Evolutionary conservation across 176 grass and related monocot genomes (phyloP).

Genomic region (Stipa capillata): DNA sequence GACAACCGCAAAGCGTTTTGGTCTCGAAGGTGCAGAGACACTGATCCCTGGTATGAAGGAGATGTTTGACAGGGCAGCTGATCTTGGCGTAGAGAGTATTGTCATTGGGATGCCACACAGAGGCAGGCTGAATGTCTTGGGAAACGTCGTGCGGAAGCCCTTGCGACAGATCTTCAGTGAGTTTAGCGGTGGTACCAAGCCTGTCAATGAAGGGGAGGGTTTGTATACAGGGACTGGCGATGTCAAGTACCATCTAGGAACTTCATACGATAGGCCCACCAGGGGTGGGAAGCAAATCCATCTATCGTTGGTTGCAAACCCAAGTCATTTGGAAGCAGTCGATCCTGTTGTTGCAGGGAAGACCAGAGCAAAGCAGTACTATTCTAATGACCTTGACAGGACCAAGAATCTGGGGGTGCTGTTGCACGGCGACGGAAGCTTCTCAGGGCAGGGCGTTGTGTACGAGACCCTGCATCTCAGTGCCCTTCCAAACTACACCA

Average conservation of each 20-base stretch:
- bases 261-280: constrained; percentile 90
- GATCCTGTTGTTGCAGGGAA: constrained; percentile 93
- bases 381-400: constrained; percentile 88
- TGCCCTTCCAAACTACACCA: constrained; percentile 89
- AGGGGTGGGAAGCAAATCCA: constrained; percentile 85
- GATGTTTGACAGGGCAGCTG: constrained; percentile 91
- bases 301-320: constrained; percentile 90
- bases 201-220: constrained; percentile 69
- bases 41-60: constrained; percentile 99
- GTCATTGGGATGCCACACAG: constrained; percentile 98
- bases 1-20: constrained; percentile 79
- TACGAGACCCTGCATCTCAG: constrained; percentile 96
- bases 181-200: constrained; percentile 92
- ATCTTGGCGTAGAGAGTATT: constrained; percentile 79
- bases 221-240: constrained; percentile 96
- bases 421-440: constrained; percentile 97
- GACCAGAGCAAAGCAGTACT: constrained; percentile 90
- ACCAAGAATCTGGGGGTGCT: constrained; percentile 80
- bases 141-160: constrained; percentile 90
- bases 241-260: constrained; percentile 96
- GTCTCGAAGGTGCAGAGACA: constrained; percentile 82
- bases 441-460: constrained; percentile 94
- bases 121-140: constrained; percentile 89
- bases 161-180: constrained; percentile 92
- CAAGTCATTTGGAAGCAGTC: constrained; percentile 93